These are phyloP conservation scores for Daldinia vernicosa DNA, from an alignment of 495 filamentous ascomycete genomes.

Conservation along the genomic window DNA sequence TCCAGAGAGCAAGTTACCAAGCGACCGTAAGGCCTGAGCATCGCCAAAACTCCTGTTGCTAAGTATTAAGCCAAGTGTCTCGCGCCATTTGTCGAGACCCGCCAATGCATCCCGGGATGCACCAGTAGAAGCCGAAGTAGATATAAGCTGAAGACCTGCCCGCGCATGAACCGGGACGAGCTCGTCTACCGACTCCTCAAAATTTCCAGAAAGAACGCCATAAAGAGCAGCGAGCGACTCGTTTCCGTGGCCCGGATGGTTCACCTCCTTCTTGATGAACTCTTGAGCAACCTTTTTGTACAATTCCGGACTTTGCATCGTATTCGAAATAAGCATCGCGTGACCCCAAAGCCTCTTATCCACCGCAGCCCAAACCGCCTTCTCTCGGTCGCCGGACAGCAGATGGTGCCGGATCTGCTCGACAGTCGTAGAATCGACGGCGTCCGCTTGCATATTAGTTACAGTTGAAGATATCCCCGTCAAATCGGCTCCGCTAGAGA, in stretches of 20 bases:
- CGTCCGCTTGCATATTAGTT: conserved; percentile 60
- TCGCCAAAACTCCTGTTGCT: conserved; percentile 88
- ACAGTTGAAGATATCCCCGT: conserved; percentile 37
- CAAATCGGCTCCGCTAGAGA: conserved; percentile 39
- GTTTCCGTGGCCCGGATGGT: conserved; percentile 74
- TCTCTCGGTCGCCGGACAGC: conserved; percentile 82
- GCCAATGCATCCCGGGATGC: conserved; percentile 76
- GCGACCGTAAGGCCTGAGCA: conserved; percentile 73
- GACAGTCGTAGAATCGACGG: conserved; percentile 70
- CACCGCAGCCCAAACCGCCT: conserved; percentile 93
- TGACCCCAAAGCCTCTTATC: conserved; percentile 96
- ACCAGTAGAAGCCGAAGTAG: conserved; percentile 67
- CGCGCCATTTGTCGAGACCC: conserved; percentile 91
- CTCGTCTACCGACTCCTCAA: conserved; percentile 94
- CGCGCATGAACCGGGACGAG: conserved; percentile 94
- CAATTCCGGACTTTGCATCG: conserved; percentile 64
- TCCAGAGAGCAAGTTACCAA: conserved; percentile 83
- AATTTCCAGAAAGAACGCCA: conserved; percentile 90
- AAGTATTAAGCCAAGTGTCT: conserved; percentile 84
- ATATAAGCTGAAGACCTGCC: conserved; percentile 89
- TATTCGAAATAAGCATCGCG: conserved; percentile 90
- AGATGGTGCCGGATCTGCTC: conserved; percentile 76
- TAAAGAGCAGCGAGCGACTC: conserved; percentile 91
- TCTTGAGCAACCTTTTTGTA: conserved; percentile 95
- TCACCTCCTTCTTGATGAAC: conserved; percentile 92